These are phyloP conservation scores for Candida piceae DNA, from an alignment of 805 yeast genomes.

Conservation along the genomic window DNA sequence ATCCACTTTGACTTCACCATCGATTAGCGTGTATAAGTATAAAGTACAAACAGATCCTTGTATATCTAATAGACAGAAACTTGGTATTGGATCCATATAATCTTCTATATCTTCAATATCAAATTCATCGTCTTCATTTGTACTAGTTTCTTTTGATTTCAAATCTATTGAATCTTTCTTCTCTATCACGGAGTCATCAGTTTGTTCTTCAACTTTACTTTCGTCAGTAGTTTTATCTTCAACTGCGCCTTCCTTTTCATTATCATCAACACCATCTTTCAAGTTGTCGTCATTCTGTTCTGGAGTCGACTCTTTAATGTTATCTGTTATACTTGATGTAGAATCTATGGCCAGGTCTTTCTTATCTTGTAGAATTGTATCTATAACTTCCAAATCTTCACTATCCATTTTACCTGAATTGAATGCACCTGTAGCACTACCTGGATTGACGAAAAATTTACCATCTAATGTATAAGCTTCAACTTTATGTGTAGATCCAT, in stretches of 20 bases:
- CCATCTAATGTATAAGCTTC: slow-evolving; percentile 93
- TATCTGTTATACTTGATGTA: background rate
- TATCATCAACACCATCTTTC: no score
- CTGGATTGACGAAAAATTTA: slow-evolving; percentile 92
- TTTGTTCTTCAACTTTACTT: no score
- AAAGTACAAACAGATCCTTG: slow-evolving; percentile 73
- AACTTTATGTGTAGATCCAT: slow-evolving; percentile 91
- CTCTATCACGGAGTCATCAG: no score
- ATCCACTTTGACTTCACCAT: slow-evolving; percentile 86
- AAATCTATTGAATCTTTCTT: no score
- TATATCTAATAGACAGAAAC: slow-evolving; percentile 86
- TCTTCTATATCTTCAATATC: slow-evolving; percentile 25
- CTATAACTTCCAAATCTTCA: slow-evolving; percentile 41
- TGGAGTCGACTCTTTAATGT: background rate
- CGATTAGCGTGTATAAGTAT: slow-evolving; percentile 76
- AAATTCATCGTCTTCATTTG: slow-evolving; percentile 17
- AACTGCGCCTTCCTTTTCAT: no score
- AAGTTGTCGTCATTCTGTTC: slow-evolving; percentile 5
- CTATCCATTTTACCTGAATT: slow-evolving; percentile 58
- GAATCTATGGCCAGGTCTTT: slow-evolving; percentile 8
- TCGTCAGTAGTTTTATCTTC: no score
- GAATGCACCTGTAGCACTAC: slow-evolving; percentile 92
- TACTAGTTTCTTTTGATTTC: background rate
- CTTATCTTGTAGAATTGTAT: slow-evolving; percentile 24
- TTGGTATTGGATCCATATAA: slow-evolving; percentile 52